Conservation (phyloP, 108 stramenopile species). For the Fragilaria crotonensis region DNA sequence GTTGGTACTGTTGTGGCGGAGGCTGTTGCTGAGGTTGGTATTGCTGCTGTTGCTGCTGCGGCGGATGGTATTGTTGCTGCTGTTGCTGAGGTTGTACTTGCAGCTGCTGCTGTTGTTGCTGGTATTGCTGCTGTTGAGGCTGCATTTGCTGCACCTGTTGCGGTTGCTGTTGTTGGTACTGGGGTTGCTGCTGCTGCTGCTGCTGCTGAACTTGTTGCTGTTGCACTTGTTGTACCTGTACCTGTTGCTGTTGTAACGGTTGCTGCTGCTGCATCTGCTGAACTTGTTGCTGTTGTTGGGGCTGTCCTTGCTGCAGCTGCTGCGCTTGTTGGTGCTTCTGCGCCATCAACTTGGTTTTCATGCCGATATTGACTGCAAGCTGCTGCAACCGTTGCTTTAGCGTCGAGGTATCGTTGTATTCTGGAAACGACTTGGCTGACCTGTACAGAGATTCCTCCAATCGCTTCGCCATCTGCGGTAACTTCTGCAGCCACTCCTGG, state of each 20-base stretch:
- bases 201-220: constrained; percentile 23
- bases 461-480: constrained; percentile 95
- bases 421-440: constrained; percentile 80
- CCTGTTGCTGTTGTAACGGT: constrained; percentile 22
- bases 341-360: constrained; percentile 72
- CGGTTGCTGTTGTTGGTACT: constrained; percentile 22
- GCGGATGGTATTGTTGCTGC: background rate
- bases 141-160: constrained; percentile 25
- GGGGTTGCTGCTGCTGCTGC: constrained; percentile 16
- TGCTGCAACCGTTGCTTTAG: constrained; percentile 91
- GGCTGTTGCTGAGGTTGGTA: background rate
- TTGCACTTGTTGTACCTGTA: constrained; percentile 35
- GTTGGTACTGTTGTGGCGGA: background rate
- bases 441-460: constrained; percentile 92
- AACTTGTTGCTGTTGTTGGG: background rate
- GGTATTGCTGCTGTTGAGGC: constrained; percentile 47
- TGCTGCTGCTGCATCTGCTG: constrained; percentile 12
- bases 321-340: constrained; percentile 30
- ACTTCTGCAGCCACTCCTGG: constrained; percentile 89
- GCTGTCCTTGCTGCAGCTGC: background rate
- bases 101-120: constrained; percentile 27
- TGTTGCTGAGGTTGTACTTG: background rate
- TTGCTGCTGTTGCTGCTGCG: background rate
- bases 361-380: constrained; percentile 88
- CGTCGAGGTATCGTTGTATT: constrained; percentile 87